Evolutionary conservation across 1,284 basidiomycete species (phyloP), one percentile per base, ranked within the genome.

Genomic region (Rhodotorula sp.): DNA sequence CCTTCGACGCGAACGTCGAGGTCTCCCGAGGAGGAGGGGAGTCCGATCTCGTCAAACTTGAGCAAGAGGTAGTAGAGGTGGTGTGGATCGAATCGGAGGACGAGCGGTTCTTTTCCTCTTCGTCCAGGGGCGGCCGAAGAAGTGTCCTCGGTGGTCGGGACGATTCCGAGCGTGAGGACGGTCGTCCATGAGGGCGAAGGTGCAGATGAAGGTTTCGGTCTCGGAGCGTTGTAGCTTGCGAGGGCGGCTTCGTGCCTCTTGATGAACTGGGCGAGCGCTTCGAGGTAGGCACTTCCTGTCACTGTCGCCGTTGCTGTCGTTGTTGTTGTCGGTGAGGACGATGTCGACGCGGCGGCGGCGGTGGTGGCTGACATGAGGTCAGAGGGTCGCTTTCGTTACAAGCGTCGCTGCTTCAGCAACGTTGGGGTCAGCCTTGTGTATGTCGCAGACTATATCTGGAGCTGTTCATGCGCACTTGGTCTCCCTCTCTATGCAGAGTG

Each of bases 51-150:
- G 81, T 96, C 92, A 75, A 94, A 86, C 59, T 91, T 89, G 82
- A 94, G 89, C 68, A 96, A 86, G 74, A 93, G 82, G 81, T 94
- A 96, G 85, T 91, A 92, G 18, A 96, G 86, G 77, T 90, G 91
- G 80, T 93, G 91, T 23, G 86, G 87, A 81, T 93, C 91, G 76
- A 91, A 85, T 14, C 86, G 81, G 61, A 93, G 86, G 18, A 89
- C 82, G 52, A 90, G 82, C 21, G 77, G 74, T 18, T 70, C 59
- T 31, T 56, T 48, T 31, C 68, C 57, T 10, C 34, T 26, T 12
- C 51, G 31, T 51, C n/a, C 12, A 29, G 54, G 52, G 26, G n/a
- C 18, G 46, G 12, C 14, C 16, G 58, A 48, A 20, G 46, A 0
- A 62, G 31, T 14, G 39, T 43, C 39, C 18, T 64, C 66, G 21